phyloP scores from a whole-genome alignment of 2,329 filamentous ascomycete species.

The Neurospora sp. region DNA sequence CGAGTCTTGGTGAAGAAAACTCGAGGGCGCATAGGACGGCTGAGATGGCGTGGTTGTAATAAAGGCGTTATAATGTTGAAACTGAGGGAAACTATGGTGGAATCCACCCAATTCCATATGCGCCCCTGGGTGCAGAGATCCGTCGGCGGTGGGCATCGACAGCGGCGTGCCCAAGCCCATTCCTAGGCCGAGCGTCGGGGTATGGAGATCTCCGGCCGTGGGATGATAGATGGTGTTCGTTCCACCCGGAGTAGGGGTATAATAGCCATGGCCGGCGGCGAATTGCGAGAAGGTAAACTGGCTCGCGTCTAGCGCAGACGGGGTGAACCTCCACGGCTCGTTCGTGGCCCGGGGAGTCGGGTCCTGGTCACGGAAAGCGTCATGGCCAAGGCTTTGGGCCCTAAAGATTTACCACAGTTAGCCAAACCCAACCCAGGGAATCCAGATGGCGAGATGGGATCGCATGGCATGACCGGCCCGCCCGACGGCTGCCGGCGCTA shows the following conservation, averaged over 20 bases:
- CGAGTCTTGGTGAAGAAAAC: slow-evolving; percentile 72
- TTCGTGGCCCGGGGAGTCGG: slow-evolving; percentile 70
- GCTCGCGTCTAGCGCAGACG: slow-evolving; percentile 77
- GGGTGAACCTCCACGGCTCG: slow-evolving; percentile 81
- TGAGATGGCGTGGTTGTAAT: slow-evolving; percentile 47
- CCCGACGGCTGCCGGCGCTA: neutral
- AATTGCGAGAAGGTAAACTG: slow-evolving; percentile 73
- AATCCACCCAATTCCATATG: slow-evolving; percentile 60
- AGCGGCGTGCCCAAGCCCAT: slow-evolving; percentile 74
- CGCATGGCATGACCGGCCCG: neutral
- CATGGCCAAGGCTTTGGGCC: slow-evolving; percentile 28
- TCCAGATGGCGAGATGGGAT: neutral
- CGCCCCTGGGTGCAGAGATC: slow-evolving; percentile 48
- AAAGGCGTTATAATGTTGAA: slow-evolving; percentile 64
- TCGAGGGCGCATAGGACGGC: slow-evolving; percentile 61
- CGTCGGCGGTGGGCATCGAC: slow-evolving; percentile 63
- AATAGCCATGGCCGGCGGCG: slow-evolving; percentile 68
- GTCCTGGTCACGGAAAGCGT: slow-evolving; percentile 58
- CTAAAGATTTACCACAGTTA: slow-evolving; percentile 29
- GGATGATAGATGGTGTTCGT: slow-evolving; percentile 72
- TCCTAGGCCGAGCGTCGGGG: slow-evolving; percentile 62
- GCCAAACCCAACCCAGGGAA: neutral
- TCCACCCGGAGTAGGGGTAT: slow-evolving; percentile 76
- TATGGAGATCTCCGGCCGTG: slow-evolving; percentile 80
- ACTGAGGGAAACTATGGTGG: slow-evolving; percentile 43